These are phyloP conservation scores for Apiosordaria backusii DNA, from an alignment of 495 filamentous ascomycete species.

Conservation along the genomic window DNA sequence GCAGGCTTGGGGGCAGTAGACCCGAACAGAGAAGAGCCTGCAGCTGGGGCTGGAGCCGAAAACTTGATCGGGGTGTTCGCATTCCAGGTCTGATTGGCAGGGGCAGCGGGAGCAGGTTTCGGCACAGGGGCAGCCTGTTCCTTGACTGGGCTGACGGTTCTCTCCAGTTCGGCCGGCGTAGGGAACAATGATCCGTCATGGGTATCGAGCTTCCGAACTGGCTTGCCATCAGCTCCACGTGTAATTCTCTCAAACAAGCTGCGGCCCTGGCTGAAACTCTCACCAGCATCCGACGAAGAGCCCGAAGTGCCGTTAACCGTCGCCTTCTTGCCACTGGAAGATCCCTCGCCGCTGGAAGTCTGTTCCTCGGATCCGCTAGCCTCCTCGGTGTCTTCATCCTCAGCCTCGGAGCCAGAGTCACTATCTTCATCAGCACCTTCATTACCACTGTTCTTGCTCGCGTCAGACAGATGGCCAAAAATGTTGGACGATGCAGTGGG, in stretches of 20 bases:
- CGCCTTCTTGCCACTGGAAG: slow-evolving; percentile 29
- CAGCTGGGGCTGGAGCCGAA: slow-evolving; percentile 21
- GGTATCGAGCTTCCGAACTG: slow-evolving; percentile 36
- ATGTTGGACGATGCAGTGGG: slow-evolving; percentile 46
- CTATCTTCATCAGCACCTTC: slow-evolving; percentile 45
- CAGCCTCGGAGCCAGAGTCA: slow-evolving; percentile 44
- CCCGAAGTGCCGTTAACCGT: slow-evolving; percentile 25
- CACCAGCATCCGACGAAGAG: slow-evolving; percentile 35
- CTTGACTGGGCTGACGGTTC: slow-evolving; percentile 34
- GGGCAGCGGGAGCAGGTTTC: slow-evolving; percentile 19
- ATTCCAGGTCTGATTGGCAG: slow-evolving; percentile 49
- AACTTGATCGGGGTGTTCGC: slow-evolving; percentile 40
- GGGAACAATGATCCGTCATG: slow-evolving; percentile 28
- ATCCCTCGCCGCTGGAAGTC: slow-evolving; percentile 32
- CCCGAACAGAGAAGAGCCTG: slow-evolving; percentile 26
- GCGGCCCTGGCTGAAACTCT: slow-evolving; percentile 34
- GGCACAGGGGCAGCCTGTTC: slow-evolving; percentile 21
- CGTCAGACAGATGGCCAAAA: slow-evolving; percentile 60
- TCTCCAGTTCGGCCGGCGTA: slow-evolving; percentile 32
- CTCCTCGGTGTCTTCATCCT: slow-evolving; percentile 39
- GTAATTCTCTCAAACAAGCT: slow-evolving; percentile 60
- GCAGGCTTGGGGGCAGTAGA: slow-evolving; percentile 34
- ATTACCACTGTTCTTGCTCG: slow-evolving; percentile 45
- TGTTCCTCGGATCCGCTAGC: neutral
- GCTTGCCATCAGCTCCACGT: slow-evolving; percentile 46